Conservation (phyloP, 1,139 yeast genomes). For the Nadsonia commutata region DNA sequence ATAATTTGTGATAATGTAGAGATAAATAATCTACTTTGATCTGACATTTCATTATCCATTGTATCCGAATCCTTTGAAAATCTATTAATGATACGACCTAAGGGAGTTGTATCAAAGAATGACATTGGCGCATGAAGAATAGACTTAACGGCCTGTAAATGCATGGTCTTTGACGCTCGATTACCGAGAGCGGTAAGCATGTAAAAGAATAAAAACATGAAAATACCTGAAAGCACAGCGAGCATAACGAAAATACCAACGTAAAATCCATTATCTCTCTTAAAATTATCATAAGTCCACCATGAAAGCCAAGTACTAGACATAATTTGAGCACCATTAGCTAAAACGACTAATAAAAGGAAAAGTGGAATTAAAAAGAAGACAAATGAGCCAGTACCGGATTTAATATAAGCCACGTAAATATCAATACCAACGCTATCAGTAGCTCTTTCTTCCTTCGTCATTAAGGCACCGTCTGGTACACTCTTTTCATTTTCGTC, state of each 20-base stretch:
- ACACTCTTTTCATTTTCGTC: slow-evolving; percentile 11
- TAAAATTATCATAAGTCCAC: slow-evolving; percentile 37
- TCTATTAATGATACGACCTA: slow-evolving; percentile 57
- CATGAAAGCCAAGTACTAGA: slow-evolving; percentile 75
- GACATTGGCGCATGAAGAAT: slow-evolving; percentile 68
- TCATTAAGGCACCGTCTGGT: slow-evolving; percentile 23
- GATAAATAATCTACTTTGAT: slow-evolving; percentile 29
- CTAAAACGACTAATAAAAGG: slow-evolving; percentile 24
- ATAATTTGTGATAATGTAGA: slow-evolving; percentile 37
- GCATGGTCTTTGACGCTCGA: slow-evolving; percentile 23
- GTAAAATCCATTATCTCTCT: slow-evolving; percentile 38
- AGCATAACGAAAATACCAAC: slow-evolving; percentile 58
- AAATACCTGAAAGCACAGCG: slow-evolving; percentile 25
- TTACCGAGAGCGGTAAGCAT: slow-evolving; percentile 38
- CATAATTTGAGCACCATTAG: slow-evolving; percentile 49
- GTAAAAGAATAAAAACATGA: slow-evolving; percentile 30
- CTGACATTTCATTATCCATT: slow-evolving; percentile 50
- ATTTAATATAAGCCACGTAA: slow-evolving; percentile 36
- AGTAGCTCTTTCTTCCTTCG: slow-evolving; percentile 35
- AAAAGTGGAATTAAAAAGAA: slow-evolving; percentile 30
- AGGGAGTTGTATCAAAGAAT: slow-evolving; percentile 52
- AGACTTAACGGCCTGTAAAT: slow-evolving; percentile 37
- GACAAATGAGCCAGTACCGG: slow-evolving; percentile 41
- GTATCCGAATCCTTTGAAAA: slow-evolving; percentile 77
- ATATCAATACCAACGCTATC: slow-evolving; percentile 34